phyloP scores from a whole-genome alignment of 2,329 filamentous ascomycete genomes.

The Penicillium brevicompactum region DNA sequence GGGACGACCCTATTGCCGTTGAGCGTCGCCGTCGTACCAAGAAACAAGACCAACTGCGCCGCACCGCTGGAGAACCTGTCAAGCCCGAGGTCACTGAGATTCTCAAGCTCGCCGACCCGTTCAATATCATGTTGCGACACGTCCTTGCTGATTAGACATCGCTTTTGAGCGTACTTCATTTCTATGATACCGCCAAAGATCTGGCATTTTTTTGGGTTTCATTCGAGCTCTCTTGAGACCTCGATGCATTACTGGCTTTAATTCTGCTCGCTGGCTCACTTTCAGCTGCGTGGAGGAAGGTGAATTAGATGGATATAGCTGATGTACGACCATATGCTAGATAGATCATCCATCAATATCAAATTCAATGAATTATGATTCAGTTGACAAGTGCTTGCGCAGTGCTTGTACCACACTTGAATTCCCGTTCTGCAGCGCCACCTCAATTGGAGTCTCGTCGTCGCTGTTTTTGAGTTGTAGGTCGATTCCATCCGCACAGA shows the following conservation, averaged over 20 bases:
- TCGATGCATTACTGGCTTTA: neutral
- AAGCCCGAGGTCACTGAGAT: slow-evolving; percentile 82
- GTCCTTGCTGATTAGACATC: slow-evolving; percentile 71
- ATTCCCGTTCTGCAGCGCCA: slow-evolving; percentile 2
- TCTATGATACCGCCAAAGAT: slow-evolving; percentile 6
- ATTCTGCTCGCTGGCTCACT: neutral
- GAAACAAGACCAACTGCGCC: slow-evolving; percentile 76
- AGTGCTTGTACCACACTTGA: slow-evolving; percentile 1
- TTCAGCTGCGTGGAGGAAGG: neutral
- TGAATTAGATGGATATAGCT: slow-evolving; percentile 1
- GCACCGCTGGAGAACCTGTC: slow-evolving; percentile 78
- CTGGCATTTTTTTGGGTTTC: neutral
- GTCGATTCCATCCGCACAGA: slow-evolving; percentile 16
- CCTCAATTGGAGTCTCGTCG: slow-evolving; percentile 1
- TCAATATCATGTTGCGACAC: slow-evolving; percentile 77
- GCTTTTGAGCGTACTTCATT: neutral
- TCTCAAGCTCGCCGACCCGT: slow-evolving; percentile 75
- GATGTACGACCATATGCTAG: neutral
- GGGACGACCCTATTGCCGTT: slow-evolving; percentile 78
- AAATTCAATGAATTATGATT: neutral
- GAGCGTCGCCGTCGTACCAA: slow-evolving; percentile 77
- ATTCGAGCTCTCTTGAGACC: neutral
- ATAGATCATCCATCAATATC: neutral
- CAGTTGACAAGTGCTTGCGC: neutral
- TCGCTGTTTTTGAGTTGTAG: neutral